Evolutionary conservation across 2,329 filamentous ascomycete species (phyloP).

Genomic region (Huntiella omanensis): DNA sequence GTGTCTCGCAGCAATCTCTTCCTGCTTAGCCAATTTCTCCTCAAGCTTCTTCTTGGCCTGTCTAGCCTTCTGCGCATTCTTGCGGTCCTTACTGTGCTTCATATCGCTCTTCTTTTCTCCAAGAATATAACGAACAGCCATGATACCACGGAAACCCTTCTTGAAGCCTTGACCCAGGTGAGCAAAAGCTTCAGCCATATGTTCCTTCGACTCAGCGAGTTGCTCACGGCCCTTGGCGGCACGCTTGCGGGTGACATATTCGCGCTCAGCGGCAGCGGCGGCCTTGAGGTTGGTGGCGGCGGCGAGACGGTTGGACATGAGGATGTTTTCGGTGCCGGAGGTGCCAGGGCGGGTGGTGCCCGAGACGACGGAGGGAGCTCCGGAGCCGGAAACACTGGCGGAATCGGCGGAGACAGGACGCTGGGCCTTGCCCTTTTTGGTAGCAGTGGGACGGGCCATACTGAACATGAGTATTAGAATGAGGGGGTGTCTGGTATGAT

Average conservation of each 20-base stretch:
- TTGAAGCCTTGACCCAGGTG: conserved; percentile 21
- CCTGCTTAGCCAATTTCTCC: conserved; percentile 17
- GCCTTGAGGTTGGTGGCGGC: conserved; percentile 21
- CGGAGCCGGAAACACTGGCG: neutral
- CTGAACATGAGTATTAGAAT: conserved; percentile 6
- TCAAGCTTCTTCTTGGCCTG: conserved; percentile 21
- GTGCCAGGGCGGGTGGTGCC: conserved; percentile 20
- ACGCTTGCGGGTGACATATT: conserved; percentile 24
- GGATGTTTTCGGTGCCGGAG: conserved; percentile 24
- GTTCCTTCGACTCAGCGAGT: conserved; percentile 21
- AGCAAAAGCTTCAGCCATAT: conserved; percentile 20
- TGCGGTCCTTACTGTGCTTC: conserved; percentile 16
- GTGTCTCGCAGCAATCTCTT: conserved; percentile 6
- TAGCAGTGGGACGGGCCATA: conserved; percentile 6
- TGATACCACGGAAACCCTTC: conserved; percentile 18
- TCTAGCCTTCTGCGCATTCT: conserved; percentile 16
- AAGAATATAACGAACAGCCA: conserved; percentile 19
- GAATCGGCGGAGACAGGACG: neutral
- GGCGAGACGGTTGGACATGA: conserved; percentile 20
- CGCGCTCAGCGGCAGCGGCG: conserved; percentile 22
- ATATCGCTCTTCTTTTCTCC: conserved; percentile 20
- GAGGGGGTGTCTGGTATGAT: neutral
- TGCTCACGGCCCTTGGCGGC: conserved; percentile 21
- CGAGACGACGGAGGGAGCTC: neutral
- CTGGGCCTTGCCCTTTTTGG: neutral